These are phyloP conservation scores for Chenopodium formosanum DNA, from an alignment of 148 eudicot genomes.

Conservation along the genomic window DNA sequence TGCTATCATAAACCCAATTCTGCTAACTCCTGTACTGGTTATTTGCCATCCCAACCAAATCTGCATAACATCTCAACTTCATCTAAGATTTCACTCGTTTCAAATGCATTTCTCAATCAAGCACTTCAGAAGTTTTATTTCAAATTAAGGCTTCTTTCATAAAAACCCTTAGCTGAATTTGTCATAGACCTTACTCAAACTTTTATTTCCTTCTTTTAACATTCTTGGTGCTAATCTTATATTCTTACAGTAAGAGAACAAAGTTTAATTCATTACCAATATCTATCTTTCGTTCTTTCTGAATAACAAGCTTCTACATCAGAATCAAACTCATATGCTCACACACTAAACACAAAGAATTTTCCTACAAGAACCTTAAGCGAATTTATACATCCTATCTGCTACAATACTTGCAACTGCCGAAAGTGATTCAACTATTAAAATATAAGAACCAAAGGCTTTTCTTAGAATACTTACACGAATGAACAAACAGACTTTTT, in stretches of 20 bases:
- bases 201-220: too few relatives aligned
- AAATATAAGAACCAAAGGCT: too few relatives aligned
- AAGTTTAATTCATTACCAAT: too few relatives aligned
- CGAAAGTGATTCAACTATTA: background rate
- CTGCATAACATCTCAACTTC: background rate
- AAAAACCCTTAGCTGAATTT: too few relatives aligned
- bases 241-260: too few relatives aligned
- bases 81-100: background rate
- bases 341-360: background rate
- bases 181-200: too few relatives aligned
- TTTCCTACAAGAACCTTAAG: background rate
- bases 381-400: too few relatives aligned
- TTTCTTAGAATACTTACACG: conserved; percentile 50
- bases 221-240: too few relatives aligned
- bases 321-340: too few relatives aligned
- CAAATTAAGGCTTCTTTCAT: background rate
- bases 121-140: background rate
- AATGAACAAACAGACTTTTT: conserved; percentile 71
- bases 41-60: background rate
- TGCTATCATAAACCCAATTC: conserved; percentile 4
- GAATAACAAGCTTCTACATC: too few relatives aligned
- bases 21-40: background rate
- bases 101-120: background rate
- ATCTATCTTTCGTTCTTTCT: too few relatives aligned
- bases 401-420: background rate